Evolutionary conservation across 2,329 filamentous ascomycete genomes (phyloP).

Genomic region (Arthrobotrys conoides): DNA sequence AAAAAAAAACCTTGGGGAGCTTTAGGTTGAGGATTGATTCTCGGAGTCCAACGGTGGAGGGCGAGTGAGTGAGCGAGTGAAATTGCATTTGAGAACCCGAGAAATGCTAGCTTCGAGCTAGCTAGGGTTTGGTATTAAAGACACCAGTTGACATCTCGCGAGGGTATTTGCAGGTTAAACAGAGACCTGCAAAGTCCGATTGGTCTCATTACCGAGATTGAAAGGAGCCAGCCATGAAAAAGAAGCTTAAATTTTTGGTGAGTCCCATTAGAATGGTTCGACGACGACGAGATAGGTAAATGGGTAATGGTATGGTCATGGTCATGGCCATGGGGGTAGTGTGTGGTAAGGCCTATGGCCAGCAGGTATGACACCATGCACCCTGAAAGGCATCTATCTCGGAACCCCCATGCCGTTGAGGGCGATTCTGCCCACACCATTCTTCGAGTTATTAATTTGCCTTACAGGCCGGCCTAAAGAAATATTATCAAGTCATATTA

Average conservation of each 20-base stretch:
- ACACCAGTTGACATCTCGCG: slow-evolving; percentile 28
- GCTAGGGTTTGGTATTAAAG: slow-evolving; percentile 27
- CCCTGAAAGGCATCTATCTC: slow-evolving; percentile 30
- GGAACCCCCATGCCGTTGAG: slow-evolving; percentile 36
- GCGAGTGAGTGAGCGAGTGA: no score
- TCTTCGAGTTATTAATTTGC: slow-evolving; percentile 32
- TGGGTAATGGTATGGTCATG: no score
- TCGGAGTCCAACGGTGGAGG: slow-evolving; percentile 13
- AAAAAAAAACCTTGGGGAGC: neutral
- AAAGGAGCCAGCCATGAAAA: slow-evolving; percentile 32
- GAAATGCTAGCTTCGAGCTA: slow-evolving; percentile 20
- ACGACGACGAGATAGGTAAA: slow-evolving; percentile 29
- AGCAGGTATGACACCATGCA: slow-evolving; percentile 39
- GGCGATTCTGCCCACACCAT: slow-evolving; percentile 42
- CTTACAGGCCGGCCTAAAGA: neutral
- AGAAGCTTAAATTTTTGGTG: slow-evolving; percentile 54
- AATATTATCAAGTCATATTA: slow-evolving; percentile 22
- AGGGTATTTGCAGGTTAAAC: slow-evolving; percentile 26
- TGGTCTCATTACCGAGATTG: slow-evolving; percentile 50
- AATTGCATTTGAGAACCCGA: slow-evolving; percentile 15
- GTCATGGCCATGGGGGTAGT: neutral
- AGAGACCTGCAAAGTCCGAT: slow-evolving; percentile 26
- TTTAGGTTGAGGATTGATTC: slow-evolving; percentile 21
- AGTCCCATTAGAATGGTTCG: slow-evolving; percentile 28
- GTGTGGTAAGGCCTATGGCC: slow-evolving; percentile 20